phyloP scores from a whole-genome alignment of 129 eudicot genomes.

The Saussurea involucrata region DNA sequence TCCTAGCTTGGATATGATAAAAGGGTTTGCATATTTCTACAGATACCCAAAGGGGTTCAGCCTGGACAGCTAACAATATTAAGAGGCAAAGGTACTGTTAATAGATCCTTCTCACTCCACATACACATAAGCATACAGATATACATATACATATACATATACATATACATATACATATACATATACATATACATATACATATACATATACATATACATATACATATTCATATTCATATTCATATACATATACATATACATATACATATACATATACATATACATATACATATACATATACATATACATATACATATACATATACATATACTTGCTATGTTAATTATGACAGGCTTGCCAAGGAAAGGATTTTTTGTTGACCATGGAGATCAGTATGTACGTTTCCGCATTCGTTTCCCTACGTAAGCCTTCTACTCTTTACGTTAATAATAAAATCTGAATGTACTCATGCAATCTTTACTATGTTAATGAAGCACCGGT shows the following conservation, averaged over 20 bases:
- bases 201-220: neutral
- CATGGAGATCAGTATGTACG: constrained; percentile 89
- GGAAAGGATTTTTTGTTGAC: constrained; percentile 56
- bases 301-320: neutral
- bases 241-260: neutral
- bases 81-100: constrained; percentile 62
- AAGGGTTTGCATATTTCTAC: constrained; percentile 16
- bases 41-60: constrained; percentile 97
- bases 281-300: neutral
- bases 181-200: no score
- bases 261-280: neutral
- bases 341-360: constrained; percentile 67
- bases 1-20: neutral
- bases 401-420: constrained; percentile 66
- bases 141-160: neutral
- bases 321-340: neutral
- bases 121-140: neutral
- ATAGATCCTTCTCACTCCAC: neutral
- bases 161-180: no score
- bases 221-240: neutral
- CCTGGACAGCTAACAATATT: constrained; percentile 69
- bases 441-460: neutral
- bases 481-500: neutral
- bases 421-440: constrained; percentile 36
- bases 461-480: neutral